phyloP scores from a whole-genome alignment of 768 basidiomycete genomes.

The Phylloporus scabripes region DNA sequence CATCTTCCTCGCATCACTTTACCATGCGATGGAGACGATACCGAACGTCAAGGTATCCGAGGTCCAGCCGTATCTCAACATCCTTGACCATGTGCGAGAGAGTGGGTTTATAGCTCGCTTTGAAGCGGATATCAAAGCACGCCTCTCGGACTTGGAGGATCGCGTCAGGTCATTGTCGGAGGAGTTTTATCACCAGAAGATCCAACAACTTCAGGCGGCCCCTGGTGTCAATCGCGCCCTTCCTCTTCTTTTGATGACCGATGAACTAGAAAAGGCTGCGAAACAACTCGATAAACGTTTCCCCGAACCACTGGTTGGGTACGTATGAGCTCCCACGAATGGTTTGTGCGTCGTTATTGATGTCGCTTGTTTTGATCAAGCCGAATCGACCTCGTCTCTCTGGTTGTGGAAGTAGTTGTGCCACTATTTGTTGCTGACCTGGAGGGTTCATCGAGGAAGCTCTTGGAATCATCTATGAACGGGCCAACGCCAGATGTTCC shows the following conservation, averaged over 20 bases:
- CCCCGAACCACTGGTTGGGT: slow-evolving; percentile 78
- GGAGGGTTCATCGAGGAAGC: slow-evolving; percentile 60
- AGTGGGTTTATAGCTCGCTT: slow-evolving; percentile 68
- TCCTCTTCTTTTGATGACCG: slow-evolving; percentile 77
- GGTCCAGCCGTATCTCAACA: slow-evolving; percentile 54
- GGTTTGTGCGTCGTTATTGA: not conserved
- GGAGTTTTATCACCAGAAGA: slow-evolving; percentile 58
- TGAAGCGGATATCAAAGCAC: slow-evolving; percentile 64
- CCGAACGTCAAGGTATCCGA: slow-evolving; percentile 70
- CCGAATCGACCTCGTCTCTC: slow-evolving; percentile 67
- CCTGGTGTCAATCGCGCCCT: slow-evolving; percentile 80
- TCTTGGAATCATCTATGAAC: slow-evolving; percentile 81
- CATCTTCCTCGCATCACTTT: slow-evolving; percentile 78
- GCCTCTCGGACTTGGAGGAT: slow-evolving; percentile 63
- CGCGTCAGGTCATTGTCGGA: slow-evolving; percentile 55
- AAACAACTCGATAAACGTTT: slow-evolving; percentile 86
- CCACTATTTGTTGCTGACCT: slow-evolving; percentile 66
- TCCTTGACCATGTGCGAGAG: slow-evolving; percentile 67
- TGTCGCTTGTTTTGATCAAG: slow-evolving; percentile 31
- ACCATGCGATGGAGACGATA: slow-evolving; percentile 75
- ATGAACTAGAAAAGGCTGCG: slow-evolving; percentile 82
- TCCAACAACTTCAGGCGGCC: slow-evolving; percentile 55
- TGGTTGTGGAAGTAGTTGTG: slow-evolving; percentile 62
- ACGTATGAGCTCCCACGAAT: slow-evolving; percentile 16
- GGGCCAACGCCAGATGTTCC: slow-evolving; percentile 83